A percentile compares a stretch with the other conserved stretches of the same genome.
phyloP scores from a whole-genome alignment of 2,329 filamentous ascomycete genomes.

The Botrytis elliptica region DNA sequence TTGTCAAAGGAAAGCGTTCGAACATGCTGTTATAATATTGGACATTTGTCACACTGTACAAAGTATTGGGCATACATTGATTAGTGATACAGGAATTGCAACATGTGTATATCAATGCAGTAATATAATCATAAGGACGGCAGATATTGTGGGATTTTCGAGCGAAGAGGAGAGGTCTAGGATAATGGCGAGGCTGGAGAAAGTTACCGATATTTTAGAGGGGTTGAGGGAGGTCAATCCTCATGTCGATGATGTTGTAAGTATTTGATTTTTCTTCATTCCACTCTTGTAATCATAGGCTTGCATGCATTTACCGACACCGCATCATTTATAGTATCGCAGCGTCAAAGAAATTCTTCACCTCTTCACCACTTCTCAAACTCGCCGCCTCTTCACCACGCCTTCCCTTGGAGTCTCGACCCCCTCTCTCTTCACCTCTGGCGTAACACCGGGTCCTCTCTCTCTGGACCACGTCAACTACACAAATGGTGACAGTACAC shows the following conservation, averaged over 20 bases:
- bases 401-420: background rate
- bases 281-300: too few relatives aligned
- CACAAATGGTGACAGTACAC: background rate
- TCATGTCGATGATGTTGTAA: constrained; percentile 19
- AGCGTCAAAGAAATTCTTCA: constrained; percentile 16
- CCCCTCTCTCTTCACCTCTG: background rate
- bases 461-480: background rate
- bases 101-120: constrained; percentile 18
- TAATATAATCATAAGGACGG: constrained; percentile 16
- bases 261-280: background rate
- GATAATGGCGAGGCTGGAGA: constrained; percentile 2
- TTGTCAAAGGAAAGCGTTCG: constrained; percentile 17
- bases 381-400: background rate
- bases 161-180: constrained; percentile 8
- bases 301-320: background rate
- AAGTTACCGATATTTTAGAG: constrained; percentile 6
- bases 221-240: constrained; percentile 17
- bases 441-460: background rate
- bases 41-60: constrained; percentile 18
- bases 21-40: constrained; percentile 14
- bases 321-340: background rate
- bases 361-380: background rate
- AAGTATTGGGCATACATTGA: constrained; percentile 18
- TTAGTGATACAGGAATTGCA: constrained; percentile 17
- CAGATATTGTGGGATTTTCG: constrained; percentile 11